Evolutionary conservation across 2,329 filamentous ascomycete species (phyloP), one percentile per base, ranked within the genome.

Genomic region (Microdochium trichocladiopsis): DNA sequence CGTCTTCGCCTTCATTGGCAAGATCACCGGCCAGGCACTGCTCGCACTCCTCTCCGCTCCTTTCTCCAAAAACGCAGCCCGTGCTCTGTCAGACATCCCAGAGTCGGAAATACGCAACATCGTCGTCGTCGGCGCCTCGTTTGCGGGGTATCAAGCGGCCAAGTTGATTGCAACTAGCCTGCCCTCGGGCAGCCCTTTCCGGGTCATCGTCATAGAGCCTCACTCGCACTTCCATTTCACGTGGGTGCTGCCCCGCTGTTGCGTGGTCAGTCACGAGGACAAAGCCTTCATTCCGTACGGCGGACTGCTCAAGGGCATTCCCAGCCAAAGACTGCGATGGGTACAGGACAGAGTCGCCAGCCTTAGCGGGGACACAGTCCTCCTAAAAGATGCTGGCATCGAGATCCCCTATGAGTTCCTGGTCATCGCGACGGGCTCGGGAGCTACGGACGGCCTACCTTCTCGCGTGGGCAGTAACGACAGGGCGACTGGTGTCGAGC

Each of bases 211-310:
- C 3, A 61, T 86, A 25, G 82, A 86, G 62, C 78, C 76, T 47
- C 80, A 82, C 60, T 75, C 72, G 3, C 81, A 84, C 62, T 81
- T 84, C 62, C 76, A 84, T 56, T 83, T 79, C 58, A 77, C 78
- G 0, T 86, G 80, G 72, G 73, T 77, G 12, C 72, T 85, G 36
- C 82, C 83, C 0, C 73, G 82, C 3, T 83, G 78, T 60, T 78
- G 73, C 41, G 80, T 84, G 14, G 67, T 79, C 4, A 64, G 73
- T 21, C 76, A 82, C 48, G 81, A 84, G 55, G 64, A 78, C 52
- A 79, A 79, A 58, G 79, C 79, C 0, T 84, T 85, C 55, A 78
- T 86, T 45, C 82, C 83, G 0, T 85, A 83, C 54, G 72, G 71
- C 0, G 66, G 66, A 3, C 68, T 73, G 41, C 57, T 78, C 2